Evolutionary conservation across 2,329 filamentous ascomycete genomes (phyloP).

Genomic region (Eurotiales sp.): DNA sequence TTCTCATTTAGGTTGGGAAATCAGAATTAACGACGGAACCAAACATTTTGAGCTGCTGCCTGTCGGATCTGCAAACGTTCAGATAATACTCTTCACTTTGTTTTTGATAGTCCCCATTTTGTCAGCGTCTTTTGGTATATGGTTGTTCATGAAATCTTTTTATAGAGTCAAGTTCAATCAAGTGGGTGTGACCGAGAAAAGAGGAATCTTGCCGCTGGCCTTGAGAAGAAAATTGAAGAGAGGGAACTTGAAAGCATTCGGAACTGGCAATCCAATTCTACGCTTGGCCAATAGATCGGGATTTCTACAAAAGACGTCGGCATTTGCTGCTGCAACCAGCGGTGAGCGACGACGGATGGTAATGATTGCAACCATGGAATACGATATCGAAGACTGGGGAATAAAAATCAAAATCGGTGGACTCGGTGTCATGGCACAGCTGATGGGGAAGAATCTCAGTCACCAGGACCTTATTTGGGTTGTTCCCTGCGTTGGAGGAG

Average conservation of each 20-base stretch:
- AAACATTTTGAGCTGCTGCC: conserved; percentile 52
- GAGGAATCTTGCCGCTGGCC: conserved; percentile 35
- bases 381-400: conserved; percentile 66
- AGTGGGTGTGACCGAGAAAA: conserved; percentile 52
- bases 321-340: conserved; percentile 27
- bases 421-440: conserved; percentile 65
- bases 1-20: conserved; percentile 54
- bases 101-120: conserved; percentile 53
- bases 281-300: conserved; percentile 33
- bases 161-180: conserved; percentile 63
- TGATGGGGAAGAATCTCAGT: conserved; percentile 63
- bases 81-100: conserved; percentile 54
- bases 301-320: conserved; percentile 35
- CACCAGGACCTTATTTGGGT: conserved; percentile 65
- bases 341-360: conserved; percentile 48
- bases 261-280: conserved; percentile 32
- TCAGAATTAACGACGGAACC: conserved; percentile 54
- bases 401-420: conserved; percentile 71
- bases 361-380: conserved; percentile 68
- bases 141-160: conserved; percentile 58
- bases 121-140: conserved; percentile 50
- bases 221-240: conserved; percentile 35
- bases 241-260: conserved; percentile 21
- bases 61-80: conserved; percentile 50
- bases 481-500: conserved; percentile 59